Evolutionary conservation across 768 basidiomycete genomes (phyloP).

Genomic region (Clathrus columnatus): DNA sequence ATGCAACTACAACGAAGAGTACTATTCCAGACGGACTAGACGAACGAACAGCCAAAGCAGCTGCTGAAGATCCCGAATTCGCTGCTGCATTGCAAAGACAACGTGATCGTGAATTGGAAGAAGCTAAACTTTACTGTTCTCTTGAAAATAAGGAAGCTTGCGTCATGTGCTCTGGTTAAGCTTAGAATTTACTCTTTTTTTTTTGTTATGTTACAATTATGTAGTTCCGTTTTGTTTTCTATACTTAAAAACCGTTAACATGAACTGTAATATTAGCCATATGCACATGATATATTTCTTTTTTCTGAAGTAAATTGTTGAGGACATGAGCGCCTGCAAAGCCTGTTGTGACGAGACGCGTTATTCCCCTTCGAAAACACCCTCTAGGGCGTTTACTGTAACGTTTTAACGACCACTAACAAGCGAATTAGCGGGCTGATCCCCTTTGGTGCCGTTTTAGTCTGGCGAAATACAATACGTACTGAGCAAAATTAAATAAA

Average conservation of each 20-base stretch:
- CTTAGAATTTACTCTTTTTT: background rate
- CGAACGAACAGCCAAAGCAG: constrained; percentile 41
- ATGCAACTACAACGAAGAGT: constrained; percentile 9
- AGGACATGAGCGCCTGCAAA: too few relatives aligned
- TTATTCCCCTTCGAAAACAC: too few relatives aligned
- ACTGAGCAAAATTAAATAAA: too few relatives aligned
- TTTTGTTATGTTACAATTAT: background rate
- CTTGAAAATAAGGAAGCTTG: constrained; percentile 93
- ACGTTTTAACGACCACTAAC: too few relatives aligned
- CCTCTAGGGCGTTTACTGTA: too few relatives aligned
- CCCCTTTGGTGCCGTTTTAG: too few relatives aligned
- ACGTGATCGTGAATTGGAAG: constrained; percentile 66
- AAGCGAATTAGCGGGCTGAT: too few relatives aligned
- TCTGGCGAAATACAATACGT: too few relatives aligned
- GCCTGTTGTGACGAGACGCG: too few relatives aligned
- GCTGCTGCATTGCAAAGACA: constrained; percentile 68
- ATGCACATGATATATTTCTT: background rate
- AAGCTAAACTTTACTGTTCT: constrained; percentile 75
- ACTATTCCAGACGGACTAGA: constrained; percentile 23
- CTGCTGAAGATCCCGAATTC: constrained; percentile 61
- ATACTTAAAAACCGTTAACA: background rate
- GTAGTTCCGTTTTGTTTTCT: background rate
- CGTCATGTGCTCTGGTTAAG: constrained; percentile 66
- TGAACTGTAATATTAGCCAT: background rate
- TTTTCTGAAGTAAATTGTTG: background rate